Percentiles rank a stretch among this genome's conserved stretches.
These are phyloP conservation scores for Aspergillus alliaceus DNA, from an alignment of 2,329 filamentous ascomycete species.

Conservation along the genomic window DNA sequence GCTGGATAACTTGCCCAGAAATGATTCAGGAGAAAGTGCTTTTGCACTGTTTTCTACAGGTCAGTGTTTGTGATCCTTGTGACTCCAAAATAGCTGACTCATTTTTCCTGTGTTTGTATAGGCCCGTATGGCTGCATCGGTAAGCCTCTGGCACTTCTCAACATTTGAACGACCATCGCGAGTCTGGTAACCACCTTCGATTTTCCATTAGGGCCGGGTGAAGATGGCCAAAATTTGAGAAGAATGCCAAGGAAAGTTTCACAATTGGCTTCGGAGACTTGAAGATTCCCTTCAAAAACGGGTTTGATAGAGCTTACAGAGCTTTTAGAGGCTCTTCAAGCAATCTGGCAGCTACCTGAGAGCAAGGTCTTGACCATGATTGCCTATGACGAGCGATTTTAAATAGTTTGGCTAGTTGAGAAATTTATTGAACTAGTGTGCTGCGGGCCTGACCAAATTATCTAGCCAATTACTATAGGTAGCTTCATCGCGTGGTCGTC, in stretches of 20 bases:
- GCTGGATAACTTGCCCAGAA: not conserved
- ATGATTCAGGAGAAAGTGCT: not conserved
- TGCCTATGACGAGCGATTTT: too few species aligned
- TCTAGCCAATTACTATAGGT: too few species aligned
- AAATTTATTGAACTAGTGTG: too few species aligned
- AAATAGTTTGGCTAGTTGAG: too few species aligned
- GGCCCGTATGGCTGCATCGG: not conserved
- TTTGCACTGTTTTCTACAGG: conserved; percentile 1
- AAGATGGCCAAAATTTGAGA: not conserved
- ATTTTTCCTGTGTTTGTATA: not conserved
- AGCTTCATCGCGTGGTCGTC: too few species aligned
- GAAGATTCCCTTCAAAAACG: not conserved
- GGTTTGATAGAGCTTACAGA: too few species aligned
- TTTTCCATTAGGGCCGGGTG: not conserved
- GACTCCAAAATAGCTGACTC: not conserved
- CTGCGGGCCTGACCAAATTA: too few species aligned
- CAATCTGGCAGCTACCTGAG: too few species aligned
- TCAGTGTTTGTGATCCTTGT: too few species aligned
- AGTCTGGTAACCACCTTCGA: not conserved
- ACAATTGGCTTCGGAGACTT: not conserved
- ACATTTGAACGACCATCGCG: not conserved
- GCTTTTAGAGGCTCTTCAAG: too few species aligned
- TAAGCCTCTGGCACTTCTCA: not conserved
- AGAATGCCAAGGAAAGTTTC: not conserved
- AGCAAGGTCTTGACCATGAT: too few species aligned